phyloP scores from a whole-genome alignment of 108 stramenopile species.

The Conticribra weissflogii region DNA sequence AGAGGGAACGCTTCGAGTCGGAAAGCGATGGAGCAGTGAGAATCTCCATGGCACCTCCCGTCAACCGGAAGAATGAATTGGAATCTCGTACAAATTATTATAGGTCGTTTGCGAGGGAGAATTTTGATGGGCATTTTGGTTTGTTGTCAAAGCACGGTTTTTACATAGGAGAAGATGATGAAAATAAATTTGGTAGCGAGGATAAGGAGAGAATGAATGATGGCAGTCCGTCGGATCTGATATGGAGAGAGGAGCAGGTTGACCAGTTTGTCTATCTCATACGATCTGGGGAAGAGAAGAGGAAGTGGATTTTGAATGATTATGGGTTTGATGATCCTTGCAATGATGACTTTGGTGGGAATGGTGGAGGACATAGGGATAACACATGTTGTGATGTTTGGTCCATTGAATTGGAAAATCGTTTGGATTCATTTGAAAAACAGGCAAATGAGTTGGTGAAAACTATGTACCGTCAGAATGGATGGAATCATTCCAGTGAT shows the following conservation, averaged over 20 bases:
- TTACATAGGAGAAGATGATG: slow-evolving; percentile 32
- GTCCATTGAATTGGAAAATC: slow-evolving; percentile 53
- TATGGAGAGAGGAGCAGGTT: slow-evolving; percentile 70
- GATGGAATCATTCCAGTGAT: slow-evolving; percentile 49
- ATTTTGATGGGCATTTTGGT: slow-evolving; percentile 75
- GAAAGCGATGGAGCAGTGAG: neutral
- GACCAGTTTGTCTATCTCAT: slow-evolving; percentile 72
- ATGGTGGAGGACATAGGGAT: neutral
- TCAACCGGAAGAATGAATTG: slow-evolving; percentile 78
- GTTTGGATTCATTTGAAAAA: slow-evolving; percentile 48
- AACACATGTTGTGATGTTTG: slow-evolving; percentile 36
- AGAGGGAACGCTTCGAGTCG: slow-evolving; percentile 56
- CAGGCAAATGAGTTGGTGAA: slow-evolving; percentile 37
- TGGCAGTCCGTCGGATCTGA: slow-evolving; percentile 2
- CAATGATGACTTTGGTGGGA: slow-evolving; percentile 25
- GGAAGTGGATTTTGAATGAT: slow-evolving; percentile 76
- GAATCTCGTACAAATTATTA: slow-evolving; percentile 79
- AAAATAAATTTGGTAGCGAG: slow-evolving; percentile 19
- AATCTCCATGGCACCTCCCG: slow-evolving; percentile 71
- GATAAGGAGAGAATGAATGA: slow-evolving; percentile 1
- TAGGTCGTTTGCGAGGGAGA: slow-evolving; percentile 66
- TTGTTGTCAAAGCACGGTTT: slow-evolving; percentile 63
- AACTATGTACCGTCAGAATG: slow-evolving; percentile 37
- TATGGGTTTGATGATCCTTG: slow-evolving; percentile 84
- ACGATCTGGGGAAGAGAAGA: slow-evolving; percentile 75